Evolutionary conservation across 805 yeast species (phyloP).

Genomic region (Ogataea degrootiae): DNA sequence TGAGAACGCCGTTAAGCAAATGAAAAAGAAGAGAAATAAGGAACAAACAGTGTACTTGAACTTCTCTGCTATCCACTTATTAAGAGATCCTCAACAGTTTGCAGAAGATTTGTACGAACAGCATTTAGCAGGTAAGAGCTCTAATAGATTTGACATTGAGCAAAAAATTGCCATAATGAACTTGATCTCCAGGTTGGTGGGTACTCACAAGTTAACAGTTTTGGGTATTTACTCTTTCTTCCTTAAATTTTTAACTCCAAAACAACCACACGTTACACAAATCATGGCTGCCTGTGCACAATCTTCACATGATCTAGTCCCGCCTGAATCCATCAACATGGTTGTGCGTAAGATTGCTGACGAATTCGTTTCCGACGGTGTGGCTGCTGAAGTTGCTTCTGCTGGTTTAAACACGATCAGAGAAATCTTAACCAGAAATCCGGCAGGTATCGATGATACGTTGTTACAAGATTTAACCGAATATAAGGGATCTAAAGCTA

Average conservation of each 20-base stretch:
- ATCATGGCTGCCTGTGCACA: slow-evolving; percentile 97
- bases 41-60: slow-evolving; percentile 68
- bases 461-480: slow-evolving; percentile 84
- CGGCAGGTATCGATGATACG: slow-evolving; percentile 86
- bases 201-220: slow-evolving; percentile 89
- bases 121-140: slow-evolving; percentile 66
- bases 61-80: slow-evolving; percentile 89
- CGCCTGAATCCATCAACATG: slow-evolving; percentile 82
- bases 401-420: slow-evolving; percentile 96
- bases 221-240: slow-evolving; percentile 87
- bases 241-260: slow-evolving; percentile 87
- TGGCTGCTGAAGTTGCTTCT: slow-evolving; percentile 94
- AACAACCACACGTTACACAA: slow-evolving; percentile 90
- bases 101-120: slow-evolving; percentile 77
- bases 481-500: slow-evolving; percentile 89
- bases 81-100: slow-evolving; percentile 97
- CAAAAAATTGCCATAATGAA: slow-evolving; percentile 88
- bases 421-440: slow-evolving; percentile 89
- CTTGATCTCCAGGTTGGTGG: slow-evolving; percentile 80
- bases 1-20: slow-evolving; percentile 63
- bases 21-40: slow-evolving; percentile 57
- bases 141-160: slow-evolving; percentile 72
- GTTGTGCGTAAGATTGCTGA: slow-evolving; percentile 91
- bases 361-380: slow-evolving; percentile 98
- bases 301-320: slow-evolving; percentile 93